Conservation (phyloP, 2,329 filamentous ascomycete species). For the Monosporascus ibericus region DNA sequence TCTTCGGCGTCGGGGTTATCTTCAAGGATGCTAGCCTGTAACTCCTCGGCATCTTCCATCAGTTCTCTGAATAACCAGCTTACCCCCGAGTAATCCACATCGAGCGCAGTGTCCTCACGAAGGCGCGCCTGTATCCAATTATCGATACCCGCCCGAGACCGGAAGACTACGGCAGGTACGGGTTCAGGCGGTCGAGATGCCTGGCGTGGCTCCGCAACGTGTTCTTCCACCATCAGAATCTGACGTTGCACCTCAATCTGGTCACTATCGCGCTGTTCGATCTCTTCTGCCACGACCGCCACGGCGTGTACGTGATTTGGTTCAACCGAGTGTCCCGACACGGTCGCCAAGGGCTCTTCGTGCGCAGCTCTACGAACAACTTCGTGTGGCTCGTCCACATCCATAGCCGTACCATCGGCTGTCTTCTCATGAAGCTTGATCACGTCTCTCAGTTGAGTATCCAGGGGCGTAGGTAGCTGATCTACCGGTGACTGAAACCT, state of each 20-base stretch:
- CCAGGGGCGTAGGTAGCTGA: conserved; percentile 18
- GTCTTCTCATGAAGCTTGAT: background rate
- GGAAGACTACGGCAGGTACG: conserved; percentile 13
- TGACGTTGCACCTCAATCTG: background rate
- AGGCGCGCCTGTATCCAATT: conserved; percentile 8
- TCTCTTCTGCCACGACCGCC: background rate
- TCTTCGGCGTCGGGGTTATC: conserved; percentile 9
- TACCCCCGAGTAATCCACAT: conserved; percentile 4
- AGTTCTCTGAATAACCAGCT: conserved; percentile 16
- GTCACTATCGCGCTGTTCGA: background rate
- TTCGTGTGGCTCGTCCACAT: conserved; percentile 8
- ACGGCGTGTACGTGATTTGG: background rate
- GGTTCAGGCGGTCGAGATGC: background rate
- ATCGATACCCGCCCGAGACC: conserved; percentile 12
- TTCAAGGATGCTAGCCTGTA: conserved; percentile 23
- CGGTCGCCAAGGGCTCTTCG: background rate
- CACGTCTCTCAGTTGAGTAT: conserved; percentile 14
- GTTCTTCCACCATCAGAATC: background rate
- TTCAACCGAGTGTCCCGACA: background rate
- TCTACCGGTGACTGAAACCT: conserved; percentile 3
- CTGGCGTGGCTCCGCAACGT: background rate
- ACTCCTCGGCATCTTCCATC: conserved; percentile 22
- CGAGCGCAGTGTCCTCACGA: conserved; percentile 3
- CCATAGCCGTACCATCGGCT: conserved; percentile 2
- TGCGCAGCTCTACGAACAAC: background rate